Percentiles rank a stretch among this genome's conserved stretches.
phyloP scores from a whole-genome alignment of 768 basidiomycete species.

The Rhodotorula kratochvilovae region DNA sequence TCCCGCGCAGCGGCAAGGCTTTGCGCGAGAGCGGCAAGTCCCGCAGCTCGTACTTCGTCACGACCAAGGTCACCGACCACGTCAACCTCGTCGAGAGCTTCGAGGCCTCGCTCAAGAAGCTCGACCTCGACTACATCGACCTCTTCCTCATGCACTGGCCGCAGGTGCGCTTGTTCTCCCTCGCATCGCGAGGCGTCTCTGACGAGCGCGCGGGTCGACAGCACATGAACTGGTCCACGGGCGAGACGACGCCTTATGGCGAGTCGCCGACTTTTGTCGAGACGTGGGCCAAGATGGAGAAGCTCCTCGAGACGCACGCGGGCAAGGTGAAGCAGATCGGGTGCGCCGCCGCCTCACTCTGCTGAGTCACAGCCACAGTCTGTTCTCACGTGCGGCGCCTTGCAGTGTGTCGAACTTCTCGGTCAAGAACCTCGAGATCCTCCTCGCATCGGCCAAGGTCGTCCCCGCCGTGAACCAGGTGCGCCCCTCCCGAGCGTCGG shows the following conservation, averaged over 20 bases:
- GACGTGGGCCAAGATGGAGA: slow-evolving; percentile 52
- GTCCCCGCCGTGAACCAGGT: slow-evolving; percentile 67
- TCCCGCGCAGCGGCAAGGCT: slow-evolving; percentile 47
- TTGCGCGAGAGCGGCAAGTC: slow-evolving; percentile 52
- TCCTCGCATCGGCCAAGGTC: slow-evolving; percentile 63
- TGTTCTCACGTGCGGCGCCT: neutral
- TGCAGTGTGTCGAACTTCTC: slow-evolving; percentile 72
- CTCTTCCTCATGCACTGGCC: slow-evolving; percentile 52
- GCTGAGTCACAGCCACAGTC: neutral
- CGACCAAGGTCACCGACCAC: slow-evolving; percentile 52
- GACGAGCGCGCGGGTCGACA: neutral
- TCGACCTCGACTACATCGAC: slow-evolving; percentile 55
- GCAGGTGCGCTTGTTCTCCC: slow-evolving; percentile 36
- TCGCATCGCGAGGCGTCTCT: too few species aligned
- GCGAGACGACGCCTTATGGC: slow-evolving; percentile 38
- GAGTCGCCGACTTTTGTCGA: slow-evolving; percentile 48
- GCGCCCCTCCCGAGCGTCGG: slow-evolving; percentile 43
- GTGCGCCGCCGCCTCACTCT: neutral
- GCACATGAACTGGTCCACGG: slow-evolving; percentile 35
- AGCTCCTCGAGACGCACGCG: slow-evolving; percentile 47
- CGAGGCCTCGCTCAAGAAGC: slow-evolving; percentile 50
- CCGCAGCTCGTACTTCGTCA: slow-evolving; percentile 53
- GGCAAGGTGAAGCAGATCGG: slow-evolving; percentile 68
- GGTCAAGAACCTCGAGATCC: slow-evolving; percentile 62
- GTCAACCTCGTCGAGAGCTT: slow-evolving; percentile 50